These are phyloP conservation scores for Coniochaeta sp. DNA, from an alignment of 2,329 filamentous ascomycete species.

Conservation along the genomic window DNA sequence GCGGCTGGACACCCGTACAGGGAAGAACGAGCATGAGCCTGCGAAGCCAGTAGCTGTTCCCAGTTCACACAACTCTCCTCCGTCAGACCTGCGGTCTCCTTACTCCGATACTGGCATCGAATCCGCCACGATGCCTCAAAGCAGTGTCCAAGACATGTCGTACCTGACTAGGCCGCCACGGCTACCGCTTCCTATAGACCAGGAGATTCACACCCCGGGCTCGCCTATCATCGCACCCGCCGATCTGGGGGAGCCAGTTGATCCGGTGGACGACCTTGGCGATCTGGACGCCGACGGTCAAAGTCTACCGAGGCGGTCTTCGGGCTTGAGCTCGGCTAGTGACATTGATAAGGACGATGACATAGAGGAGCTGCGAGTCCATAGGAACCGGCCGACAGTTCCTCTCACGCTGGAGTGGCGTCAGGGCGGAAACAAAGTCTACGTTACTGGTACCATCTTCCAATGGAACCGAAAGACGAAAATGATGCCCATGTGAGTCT, in stretches of 20 bases:
- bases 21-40: constrained; percentile 22
- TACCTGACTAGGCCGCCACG: constrained; percentile 71
- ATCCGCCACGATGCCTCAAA: constrained; percentile 38
- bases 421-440: constrained; percentile 77
- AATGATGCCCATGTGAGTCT: constrained; percentile 73
- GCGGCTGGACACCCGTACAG: constrained; percentile 15
- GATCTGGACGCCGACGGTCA: constrained; percentile 33
- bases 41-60: constrained; percentile 55
- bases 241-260: constrained; percentile 44
- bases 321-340: constrained; percentile 48
- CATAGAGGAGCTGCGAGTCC: constrained; percentile 66
- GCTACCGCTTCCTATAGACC: constrained; percentile 85
- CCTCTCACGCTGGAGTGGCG: constrained; percentile 83
- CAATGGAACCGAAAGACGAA: constrained; percentile 95
- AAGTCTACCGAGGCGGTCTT: constrained; percentile 45
- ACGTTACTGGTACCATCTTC: constrained; percentile 95
- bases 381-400: constrained; percentile 70
- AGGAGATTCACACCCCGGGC: constrained; percentile 81
- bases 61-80: constrained; percentile 26
- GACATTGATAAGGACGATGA: constrained; percentile 72
- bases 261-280: constrained; percentile 45
- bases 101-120: constrained; percentile 28
- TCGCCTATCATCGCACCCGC: constrained; percentile 78
- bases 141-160: constrained; percentile 55
- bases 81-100: constrained; percentile 19